Evolutionary conservation across 176 grass and related monocot species (phyloP), one percentile per base, ranked within the genome.

Genomic region (Zoysia japonica): DNA sequence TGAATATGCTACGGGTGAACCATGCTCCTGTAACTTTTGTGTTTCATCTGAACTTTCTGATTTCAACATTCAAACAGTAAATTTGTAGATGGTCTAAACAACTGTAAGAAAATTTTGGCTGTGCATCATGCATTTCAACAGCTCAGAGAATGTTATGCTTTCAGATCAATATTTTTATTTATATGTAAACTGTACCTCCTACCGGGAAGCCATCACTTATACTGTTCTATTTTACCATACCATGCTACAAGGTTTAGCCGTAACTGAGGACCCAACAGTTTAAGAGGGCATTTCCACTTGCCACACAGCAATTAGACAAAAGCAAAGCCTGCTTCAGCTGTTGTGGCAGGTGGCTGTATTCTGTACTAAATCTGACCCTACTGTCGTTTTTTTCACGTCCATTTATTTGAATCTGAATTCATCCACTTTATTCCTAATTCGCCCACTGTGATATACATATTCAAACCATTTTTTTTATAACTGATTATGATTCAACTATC

Each of bases 341-440:
- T 61, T 82, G 56, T 43, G 51, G 49, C 77, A 77, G 77, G 72
- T 82, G 82, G 72, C 52, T 39, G 45, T 77, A 82, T 85, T 82
- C 57, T 72, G 80, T 60, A 53, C 51, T 52, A 52, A 19, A 82
- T 72, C 61, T 85, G 51, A 77, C 78, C 67, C 72, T 59, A 13
- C 46, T 49, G 77, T 81, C 76, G 17, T 53, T 80, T 78, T 11
- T 2, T 8, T 40, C 55, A 28, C 28, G 28, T 51, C 20, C n/a
- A 50, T 72, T 39, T 60, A 66, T 2, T 6, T 44, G 50, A 55
- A 40, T 72, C 70, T 17, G 48, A 53, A 53, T 53, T 53, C 35
- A 71, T 38, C 11, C 15, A 9, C 28, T 45, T 49, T 51, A 11
- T 43, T 67, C 66, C 69, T 15, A 42, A 72, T 3, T 55, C 65